A percentile compares a stretch with the other conserved stretches of the same genome.
phyloP scores from a whole-genome alignment of 352 stramenopile genomes.

The Phytophthora pini region DNA sequence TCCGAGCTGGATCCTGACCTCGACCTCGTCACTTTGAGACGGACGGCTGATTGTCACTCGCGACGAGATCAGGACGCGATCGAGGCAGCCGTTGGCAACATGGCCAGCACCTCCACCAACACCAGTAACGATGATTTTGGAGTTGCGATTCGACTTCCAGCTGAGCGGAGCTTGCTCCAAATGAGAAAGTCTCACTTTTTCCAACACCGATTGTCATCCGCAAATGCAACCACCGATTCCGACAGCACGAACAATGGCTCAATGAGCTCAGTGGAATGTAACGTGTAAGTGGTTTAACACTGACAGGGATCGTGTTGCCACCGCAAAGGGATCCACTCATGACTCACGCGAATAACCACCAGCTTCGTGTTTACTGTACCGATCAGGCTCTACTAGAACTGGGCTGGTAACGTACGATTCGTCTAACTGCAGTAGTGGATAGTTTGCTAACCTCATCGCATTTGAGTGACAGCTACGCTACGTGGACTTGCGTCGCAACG shows the following conservation, averaged over 20 bases:
- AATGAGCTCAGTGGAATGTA: neutral
- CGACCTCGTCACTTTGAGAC: constrained; percentile 1
- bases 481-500: too few relatives aligned
- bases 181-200: constrained; percentile 14
- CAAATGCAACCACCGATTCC: neutral
- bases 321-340: neutral
- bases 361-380: neutral
- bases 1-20: neutral
- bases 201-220: constrained; percentile 8
- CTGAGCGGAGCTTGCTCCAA: neutral
- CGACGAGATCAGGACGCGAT: constrained; percentile 1
- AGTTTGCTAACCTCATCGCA: too few relatives aligned
- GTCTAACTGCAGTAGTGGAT: too few relatives aligned
- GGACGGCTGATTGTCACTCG: constrained; percentile 4
- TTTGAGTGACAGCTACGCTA: too few relatives aligned
- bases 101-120: neutral
- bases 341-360: constrained; percentile 1
- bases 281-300: neutral
- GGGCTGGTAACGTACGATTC: neutral
- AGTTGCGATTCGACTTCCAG: neutral
- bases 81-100: neutral
- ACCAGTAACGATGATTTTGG: neutral
- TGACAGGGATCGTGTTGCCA: neutral
- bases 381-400: too few relatives aligned
- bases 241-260: neutral